Evolutionary conservation across 805 yeast genomes (phyloP).

Genomic region (Blastobotrys mokoenaii): DNA sequence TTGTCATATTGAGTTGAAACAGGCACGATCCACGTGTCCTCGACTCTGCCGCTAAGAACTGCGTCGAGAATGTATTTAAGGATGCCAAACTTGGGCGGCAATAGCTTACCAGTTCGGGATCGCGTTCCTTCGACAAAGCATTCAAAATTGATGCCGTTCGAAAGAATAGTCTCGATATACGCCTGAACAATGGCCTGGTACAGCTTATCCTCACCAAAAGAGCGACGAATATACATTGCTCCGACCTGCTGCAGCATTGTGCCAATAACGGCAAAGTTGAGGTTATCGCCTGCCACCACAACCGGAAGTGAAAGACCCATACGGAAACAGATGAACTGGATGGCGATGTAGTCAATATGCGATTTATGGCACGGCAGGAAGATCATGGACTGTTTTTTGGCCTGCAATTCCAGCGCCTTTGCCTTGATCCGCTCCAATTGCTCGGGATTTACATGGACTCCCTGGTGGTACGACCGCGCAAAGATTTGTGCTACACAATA

Average conservation of each 20-base stretch:
- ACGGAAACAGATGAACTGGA: constrained; percentile 46
- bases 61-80: constrained; percentile 44
- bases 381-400: constrained; percentile 31
- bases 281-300: constrained; percentile 60
- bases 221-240: constrained; percentile 50
- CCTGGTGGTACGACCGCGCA: constrained; percentile 34
- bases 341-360: constrained; percentile 51
- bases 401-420: constrained; percentile 28
- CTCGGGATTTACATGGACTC: constrained; percentile 30
- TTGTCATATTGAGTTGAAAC: constrained; percentile 53
- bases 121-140: constrained; percentile 62
- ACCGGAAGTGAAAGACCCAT: constrained; percentile 47
- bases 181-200: constrained; percentile 34
- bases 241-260: constrained; percentile 42
- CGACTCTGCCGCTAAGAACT: constrained; percentile 34
- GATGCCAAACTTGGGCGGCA: constrained; percentile 55
- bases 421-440: constrained; percentile 29
- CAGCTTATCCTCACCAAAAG: constrained; percentile 37
- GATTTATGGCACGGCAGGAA: constrained; percentile 55
- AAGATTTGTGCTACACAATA: constrained; percentile 32
- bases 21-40: constrained; percentile 42
- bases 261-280: constrained; percentile 51
- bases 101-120: constrained; percentile 55
- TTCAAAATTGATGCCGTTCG: constrained; percentile 44
- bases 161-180: constrained; percentile 40